Conservation (phyloP, 192 early-diverging fungal species). For the Mortierella claussenii region DNA sequence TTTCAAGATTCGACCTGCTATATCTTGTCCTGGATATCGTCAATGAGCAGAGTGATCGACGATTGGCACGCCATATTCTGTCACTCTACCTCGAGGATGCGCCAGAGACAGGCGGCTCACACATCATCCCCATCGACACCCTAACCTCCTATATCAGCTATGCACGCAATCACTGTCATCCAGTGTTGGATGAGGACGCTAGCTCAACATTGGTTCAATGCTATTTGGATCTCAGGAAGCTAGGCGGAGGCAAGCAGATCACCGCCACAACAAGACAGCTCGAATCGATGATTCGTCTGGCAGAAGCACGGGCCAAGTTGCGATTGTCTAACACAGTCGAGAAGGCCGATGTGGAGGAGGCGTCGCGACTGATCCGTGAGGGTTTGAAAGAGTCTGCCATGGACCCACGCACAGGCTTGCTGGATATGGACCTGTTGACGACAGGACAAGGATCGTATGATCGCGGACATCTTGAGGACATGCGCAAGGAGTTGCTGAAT, state of each 20-base stretch:
- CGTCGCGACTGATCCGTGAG: constrained; percentile 84
- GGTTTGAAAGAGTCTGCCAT: constrained; percentile 93
- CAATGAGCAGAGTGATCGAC: constrained; percentile 86
- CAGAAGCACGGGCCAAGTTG: constrained; percentile 94
- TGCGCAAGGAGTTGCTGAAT: constrained; percentile 62
- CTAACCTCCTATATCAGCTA: constrained; percentile 95
- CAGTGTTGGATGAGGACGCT: constrained; percentile 82
- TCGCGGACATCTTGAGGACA: constrained; percentile 68
- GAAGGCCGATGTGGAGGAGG: constrained; percentile 86
- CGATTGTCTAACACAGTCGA: constrained; percentile 82
- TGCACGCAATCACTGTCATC: constrained; percentile 79
- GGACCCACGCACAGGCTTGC: constrained; percentile 91
- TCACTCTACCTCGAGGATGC: constrained; percentile 83
- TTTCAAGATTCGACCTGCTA: constrained; percentile 96
- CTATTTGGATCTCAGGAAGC: constrained; percentile 86
- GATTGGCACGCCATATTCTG: constrained; percentile 90
- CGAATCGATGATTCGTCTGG: constrained; percentile 96
- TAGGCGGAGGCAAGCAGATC: constrained; percentile 77
- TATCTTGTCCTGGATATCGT: constrained; percentile 92
- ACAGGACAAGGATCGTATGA: constrained; percentile 88
- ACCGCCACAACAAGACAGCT: constrained; percentile 95
- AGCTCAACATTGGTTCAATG: constrained; percentile 76
- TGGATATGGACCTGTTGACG: constrained; percentile 92
- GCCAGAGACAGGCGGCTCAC: constrained; percentile 53
- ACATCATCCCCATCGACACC: constrained; percentile 74